Percentiles rank a stretch among this genome's conserved stretches.
Evolutionary conservation across 495 filamentous ascomycete species (phyloP).

Genomic region (Hyaloscypha bicolor): DNA sequence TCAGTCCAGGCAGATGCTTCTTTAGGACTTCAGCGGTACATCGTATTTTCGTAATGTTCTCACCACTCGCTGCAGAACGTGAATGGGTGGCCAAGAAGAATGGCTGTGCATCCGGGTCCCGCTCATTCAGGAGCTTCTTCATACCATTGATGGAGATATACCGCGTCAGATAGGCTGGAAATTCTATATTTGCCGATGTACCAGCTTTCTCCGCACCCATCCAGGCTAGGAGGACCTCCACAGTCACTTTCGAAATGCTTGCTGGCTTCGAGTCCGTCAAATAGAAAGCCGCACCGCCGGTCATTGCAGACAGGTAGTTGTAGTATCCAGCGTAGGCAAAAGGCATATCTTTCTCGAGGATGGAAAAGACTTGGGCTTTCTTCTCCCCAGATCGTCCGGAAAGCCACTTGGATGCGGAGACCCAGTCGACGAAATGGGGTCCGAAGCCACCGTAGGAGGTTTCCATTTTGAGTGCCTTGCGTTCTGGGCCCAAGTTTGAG

Average conservation of each 20-base stretch:
- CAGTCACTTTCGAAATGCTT: conserved; percentile 44
- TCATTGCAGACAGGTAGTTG: conserved; percentile 41
- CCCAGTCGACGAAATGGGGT: conserved; percentile 44
- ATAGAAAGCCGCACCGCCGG: conserved; percentile 42
- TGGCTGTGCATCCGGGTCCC: conserved; percentile 19
- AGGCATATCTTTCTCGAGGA: conserved; percentile 31
- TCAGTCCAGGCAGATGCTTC: conserved; percentile 30
- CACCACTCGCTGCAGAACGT: conserved; percentile 16
- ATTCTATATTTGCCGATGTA: conserved; percentile 2
- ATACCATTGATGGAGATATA: conserved; percentile 25
- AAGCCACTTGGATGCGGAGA: conserved; percentile 33
- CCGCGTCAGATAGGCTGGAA: conserved; percentile 24
- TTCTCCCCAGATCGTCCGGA: conserved; percentile 37
- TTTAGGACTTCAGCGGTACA: conserved; percentile 34
- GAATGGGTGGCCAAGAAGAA: conserved; percentile 12
- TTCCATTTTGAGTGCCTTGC: conserved; percentile 26
- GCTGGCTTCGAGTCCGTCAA: conserved; percentile 27
- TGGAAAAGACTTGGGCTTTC: conserved; percentile 42
- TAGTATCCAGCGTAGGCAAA: conserved; percentile 29
- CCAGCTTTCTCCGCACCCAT: conserved; percentile 47
- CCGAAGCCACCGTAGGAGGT: conserved; percentile 37
- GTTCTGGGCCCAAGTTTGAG: conserved; percentile 33
- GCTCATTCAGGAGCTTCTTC: conserved; percentile 21
- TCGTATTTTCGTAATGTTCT: conserved; percentile 22
- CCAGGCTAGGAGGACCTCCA: conserved; percentile 47